phyloP scores from a whole-genome alignment of 768 basidiomycete genomes.

The Cantharellus cinnabarinus region DNA sequence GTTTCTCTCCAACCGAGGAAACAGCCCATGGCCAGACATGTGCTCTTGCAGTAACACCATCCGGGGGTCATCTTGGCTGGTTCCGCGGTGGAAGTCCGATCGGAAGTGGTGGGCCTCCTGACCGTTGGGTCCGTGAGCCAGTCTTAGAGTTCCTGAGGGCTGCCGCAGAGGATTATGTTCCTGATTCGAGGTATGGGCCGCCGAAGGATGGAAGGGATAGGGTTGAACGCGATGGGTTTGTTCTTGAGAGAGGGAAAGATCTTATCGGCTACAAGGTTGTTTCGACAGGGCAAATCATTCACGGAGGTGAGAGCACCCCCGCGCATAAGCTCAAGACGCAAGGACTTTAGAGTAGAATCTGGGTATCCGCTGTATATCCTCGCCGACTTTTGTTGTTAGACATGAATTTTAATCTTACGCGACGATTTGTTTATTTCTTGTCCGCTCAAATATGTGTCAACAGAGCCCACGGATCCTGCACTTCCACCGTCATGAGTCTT shows the following conservation, averaged over 20 bases:
- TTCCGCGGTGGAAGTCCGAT: background rate
- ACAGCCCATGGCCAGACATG: background rate
- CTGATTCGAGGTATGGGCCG: background rate
- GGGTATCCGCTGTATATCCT: too few relatives aligned
- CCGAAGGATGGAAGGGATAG: background rate
- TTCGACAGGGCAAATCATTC: background rate
- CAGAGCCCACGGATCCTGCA: too few relatives aligned
- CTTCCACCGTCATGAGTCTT: too few relatives aligned
- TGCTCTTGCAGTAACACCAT: conserved; percentile 1
- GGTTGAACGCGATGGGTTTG: background rate
- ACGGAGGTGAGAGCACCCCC: background rate
- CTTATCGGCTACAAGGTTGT: background rate
- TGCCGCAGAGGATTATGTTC: background rate
- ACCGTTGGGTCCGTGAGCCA: background rate
- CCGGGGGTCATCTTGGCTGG: conserved; percentile 5
- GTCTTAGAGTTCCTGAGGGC: background rate
- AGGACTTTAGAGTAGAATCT: too few relatives aligned
- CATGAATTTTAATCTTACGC: too few relatives aligned
- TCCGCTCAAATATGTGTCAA: too few relatives aligned
- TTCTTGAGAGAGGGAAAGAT: background rate
- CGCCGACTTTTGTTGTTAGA: too few relatives aligned
- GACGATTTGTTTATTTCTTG: too few relatives aligned
- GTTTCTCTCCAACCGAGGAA: background rate
- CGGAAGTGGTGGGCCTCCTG: conserved; percentile 9
- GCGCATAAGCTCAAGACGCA: background rate